Base-by-base conservation (phyloP, 306 rosid species). In the Dryas drummondii region DNA sequence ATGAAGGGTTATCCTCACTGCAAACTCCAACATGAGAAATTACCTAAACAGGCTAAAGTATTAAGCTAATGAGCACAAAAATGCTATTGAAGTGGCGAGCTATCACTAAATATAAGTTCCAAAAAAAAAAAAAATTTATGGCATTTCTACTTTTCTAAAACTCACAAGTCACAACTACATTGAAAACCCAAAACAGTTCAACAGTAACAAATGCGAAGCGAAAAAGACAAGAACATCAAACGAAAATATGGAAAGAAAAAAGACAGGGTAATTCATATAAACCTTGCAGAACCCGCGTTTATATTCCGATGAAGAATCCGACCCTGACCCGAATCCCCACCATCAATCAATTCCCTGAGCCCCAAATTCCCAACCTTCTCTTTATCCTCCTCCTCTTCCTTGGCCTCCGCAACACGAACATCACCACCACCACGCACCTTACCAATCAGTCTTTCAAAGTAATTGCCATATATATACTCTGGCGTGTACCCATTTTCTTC, bases 401-500 rank as follows among this genome's bases (percentile, higher is more conserved):
- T 78, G 37, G 75, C 84, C 32, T 70, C 57, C 55, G 82, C 76
- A 10, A 70, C 71, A 9, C 64, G 80, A 3, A 40, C 71, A 32
- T 72, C 75, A 37, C 52, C 19, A 59, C 44, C 74, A 42, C 50
- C 50, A 37, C 56, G 77, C 4, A 83, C 75, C 71, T 45, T 72
- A 4, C 84, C 77, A 70, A 47, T 70, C 80, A 90, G 49, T 79
- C 88, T 86, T 87, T 94, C 93, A 44, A 94, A 94, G 89, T 94
- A 90, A 61, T 92, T 92, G 37, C 97, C 99, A 66, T 94, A 94
- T 3, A 92, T 90, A 67, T 94, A 94, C 88, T 94, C 97, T 0
- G 97, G 97, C 8, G 96, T 71, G 65, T 88, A 94, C 0, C 97
- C 97, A 22, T 80, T 76, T 32, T 92, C 96, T 3, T 92, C 99